phyloP scores from a whole-genome alignment of 768 basidiomycete genomes.

The Xerocomellus chrysenteron region DNA sequence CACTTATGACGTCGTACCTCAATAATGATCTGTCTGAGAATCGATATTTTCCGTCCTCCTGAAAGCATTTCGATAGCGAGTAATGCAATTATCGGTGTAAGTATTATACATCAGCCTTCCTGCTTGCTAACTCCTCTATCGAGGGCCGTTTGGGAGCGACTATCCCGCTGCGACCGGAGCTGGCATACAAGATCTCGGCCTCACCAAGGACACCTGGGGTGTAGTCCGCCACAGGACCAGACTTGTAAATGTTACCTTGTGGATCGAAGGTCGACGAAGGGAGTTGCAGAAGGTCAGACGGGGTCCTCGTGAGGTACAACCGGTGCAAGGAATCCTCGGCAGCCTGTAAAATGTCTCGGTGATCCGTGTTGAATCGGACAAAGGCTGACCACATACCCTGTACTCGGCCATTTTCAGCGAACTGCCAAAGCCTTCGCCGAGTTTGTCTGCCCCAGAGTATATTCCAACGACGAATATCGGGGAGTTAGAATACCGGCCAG shows the following conservation, averaged over 20 bases:
- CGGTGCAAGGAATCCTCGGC: conserved; percentile 84
- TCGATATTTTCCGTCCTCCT: neutral
- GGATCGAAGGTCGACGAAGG: conserved; percentile 76
- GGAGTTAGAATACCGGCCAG: conserved; percentile 86
- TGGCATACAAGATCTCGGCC: conserved; percentile 67
- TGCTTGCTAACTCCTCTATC: conserved; percentile 22
- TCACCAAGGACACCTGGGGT: conserved; percentile 53
- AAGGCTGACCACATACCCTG: conserved; percentile 51
- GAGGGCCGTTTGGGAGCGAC: conserved; percentile 33
- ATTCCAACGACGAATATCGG: conserved; percentile 97
- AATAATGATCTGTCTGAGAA: neutral
- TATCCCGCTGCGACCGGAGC: conserved; percentile 56
- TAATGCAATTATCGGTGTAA: conserved; percentile 26
- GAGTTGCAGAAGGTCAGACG: conserved; percentile 62
- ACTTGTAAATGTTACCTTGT: conserved; percentile 52
- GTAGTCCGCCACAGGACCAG: conserved; percentile 48
- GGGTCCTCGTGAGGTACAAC: conserved; percentile 78
- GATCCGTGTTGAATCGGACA: neutral
- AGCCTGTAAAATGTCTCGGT: conserved; percentile 46
- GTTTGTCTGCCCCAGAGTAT: conserved; percentile 76
- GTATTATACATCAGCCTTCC: conserved; percentile 29
- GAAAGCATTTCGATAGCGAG: conserved; percentile 16
- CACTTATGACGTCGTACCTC: neutral
- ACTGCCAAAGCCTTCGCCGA: conserved; percentile 93
- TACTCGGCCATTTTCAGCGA: conserved; percentile 95